Evolutionary conservation across 1,284 basidiomycete species (phyloP), one percentile per base, ranked within the genome.

Genomic region (Irpex sp.): DNA sequence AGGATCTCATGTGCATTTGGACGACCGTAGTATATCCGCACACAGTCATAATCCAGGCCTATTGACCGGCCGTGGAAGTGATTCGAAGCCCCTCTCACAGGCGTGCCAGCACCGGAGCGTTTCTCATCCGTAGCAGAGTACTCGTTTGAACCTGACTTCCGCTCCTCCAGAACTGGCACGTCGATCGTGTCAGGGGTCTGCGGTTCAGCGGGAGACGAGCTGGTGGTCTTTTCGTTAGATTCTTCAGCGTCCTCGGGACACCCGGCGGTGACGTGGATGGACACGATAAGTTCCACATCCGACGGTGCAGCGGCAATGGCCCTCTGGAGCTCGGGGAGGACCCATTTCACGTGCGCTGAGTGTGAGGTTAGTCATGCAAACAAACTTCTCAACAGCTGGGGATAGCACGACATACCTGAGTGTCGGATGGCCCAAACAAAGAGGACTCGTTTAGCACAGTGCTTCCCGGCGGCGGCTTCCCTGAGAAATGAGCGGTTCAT

Each of bases 391-490:
- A 33, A n/a, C 7, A 7, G 9, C 4, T 26, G 21, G 6, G 35
- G 9, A 26, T 66, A 55, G 11, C 26, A 19, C 26, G 15, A 13
- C 74, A 58, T 53, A 80, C 80, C 70, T 36, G 72, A 54, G 31
- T 76, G 70, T 6, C 79, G 76, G 43, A 80, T 72, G 1, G 74
- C 71, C 80, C 80, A 83, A 7, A 79, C 62, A 63, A 83, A 79
- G 1, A 77, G 65, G 15, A 81, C 68, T 46, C 72, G 70, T 55
- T 65, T 63, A 60, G 68, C 66, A 68, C 77, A 64, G 21, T 69
- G 73, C 62, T 67, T 67, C 39, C 61, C 63, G 36, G 66, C 68
- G 63, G 53, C 66, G 50, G 67, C 70, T 65, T 62, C 68, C 73
- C 67, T 71, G 47, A 4, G 55, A n/a, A 19, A 47, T 2, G 15